Base-by-base conservation (phyloP, 805 yeast genomes). In the Nadsonia fulvescens region DNA sequence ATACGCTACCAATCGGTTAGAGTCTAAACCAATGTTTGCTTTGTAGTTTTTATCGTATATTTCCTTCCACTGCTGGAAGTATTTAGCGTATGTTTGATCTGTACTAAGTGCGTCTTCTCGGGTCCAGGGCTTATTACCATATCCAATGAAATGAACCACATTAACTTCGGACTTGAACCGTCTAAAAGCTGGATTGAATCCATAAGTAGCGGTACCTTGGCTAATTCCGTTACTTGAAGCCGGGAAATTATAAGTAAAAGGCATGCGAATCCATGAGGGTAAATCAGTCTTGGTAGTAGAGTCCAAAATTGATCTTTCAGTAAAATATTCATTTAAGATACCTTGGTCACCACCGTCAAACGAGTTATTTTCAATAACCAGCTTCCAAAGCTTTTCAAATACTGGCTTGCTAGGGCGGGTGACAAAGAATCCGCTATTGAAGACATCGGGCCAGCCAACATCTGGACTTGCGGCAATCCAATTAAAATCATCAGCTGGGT, bases 311-410 rank as follows among this genome's bases (percentile, higher is more conserved):
- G 28, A 32, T 28, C 50, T 46, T 3, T 43, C 38, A 8, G 32
- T 37, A 44, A 77, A 79, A 40, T 63, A 73, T 42, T 76, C 77
- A 47, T 82, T 82, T 35, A 82, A 55, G 18, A 82, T 56, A 8
- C 95, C 95, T 48, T 82, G 95, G 49, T 82, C 95, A 2, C 92
- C 86, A 21, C 93, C 93, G 49, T 82, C 95, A 38, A 79, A 77
- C 2, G 69, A 54, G 3, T 22, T 27, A 52, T 54, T 33, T n/a
- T 27, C 16, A 26, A 35, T 31, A 12, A 49, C 38, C 4, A 41
- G 35, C 2, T 35, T 24, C 14, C 45, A 32, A 24, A 81, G 54
- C 16, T 53, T 49, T 3, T 45, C 33, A 37, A 54, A 70, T 12
- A 56, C 59, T 0, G 37, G 32, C 2, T 34, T 20, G 36, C 56